Evolutionary conservation across 2,329 filamentous ascomycete genomes (phyloP), one percentile per base, ranked within the genome.

Genomic region (Tolypocladium paradoxum): DNA sequence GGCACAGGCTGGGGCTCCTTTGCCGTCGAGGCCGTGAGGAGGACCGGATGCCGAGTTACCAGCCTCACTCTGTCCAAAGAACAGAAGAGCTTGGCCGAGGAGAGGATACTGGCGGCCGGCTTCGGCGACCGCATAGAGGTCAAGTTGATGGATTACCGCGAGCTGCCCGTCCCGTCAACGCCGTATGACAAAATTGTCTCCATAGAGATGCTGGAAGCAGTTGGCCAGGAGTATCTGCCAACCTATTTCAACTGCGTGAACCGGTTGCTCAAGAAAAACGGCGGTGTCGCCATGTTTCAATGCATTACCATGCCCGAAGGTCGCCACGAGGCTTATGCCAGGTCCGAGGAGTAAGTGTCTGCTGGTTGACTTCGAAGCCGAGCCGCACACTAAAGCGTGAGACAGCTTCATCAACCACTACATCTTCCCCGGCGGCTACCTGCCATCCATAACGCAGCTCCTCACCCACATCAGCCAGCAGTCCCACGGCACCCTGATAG

Each of bases 191-290:
- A 88, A 64, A 74, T 89, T 7, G 75, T 89, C 8, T 87, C 83
- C 4, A 87, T 89, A 54, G 87, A 90, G 64, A 90, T 90, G 87
- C 71, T 89, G 24, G 87, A 90, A 69, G 83, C 83, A 1, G 86
- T 89, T 0, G 86, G 86, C 3, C 72, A 77, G 50, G 82, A 86
- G 62, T 88, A 81, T 59, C 67, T 90, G 34, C 73, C 76, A 22
- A 84, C 78, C 2, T 90, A 88, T 63, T 90, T 90, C 63, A 69
- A 72, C 20, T 81, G 78, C 58, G 74, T 90, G 50, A 72, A 88
- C 59, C 72, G 73, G 53, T 65, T 88, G 34, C 66, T 90, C 45
- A 88, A 89, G 66, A 75, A 74, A 48, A 75, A 84, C 18, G 82
- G 81, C 3, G 82, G 84, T 1, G 78, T 88, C 45, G 84, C 81